A percentile compares a stretch with the other conserved stretches of the same genome.
phyloP scores from a whole-genome alignment of 1,139 yeast genomes.

The Maudiozyma humilis region DNA sequence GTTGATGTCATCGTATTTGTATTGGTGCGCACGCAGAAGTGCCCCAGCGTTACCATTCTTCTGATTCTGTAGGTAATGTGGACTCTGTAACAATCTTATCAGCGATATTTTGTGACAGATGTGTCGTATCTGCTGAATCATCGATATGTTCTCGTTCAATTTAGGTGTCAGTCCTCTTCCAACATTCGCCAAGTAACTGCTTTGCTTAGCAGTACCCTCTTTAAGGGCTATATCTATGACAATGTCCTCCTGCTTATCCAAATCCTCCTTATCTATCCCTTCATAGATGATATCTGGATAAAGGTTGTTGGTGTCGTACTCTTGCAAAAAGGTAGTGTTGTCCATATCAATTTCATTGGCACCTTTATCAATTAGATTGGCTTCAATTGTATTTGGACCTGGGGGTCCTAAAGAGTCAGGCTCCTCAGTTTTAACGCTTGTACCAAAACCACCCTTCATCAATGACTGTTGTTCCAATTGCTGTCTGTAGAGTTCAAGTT shows the following conservation, averaged over 20 bases:
- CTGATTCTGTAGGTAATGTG: slow-evolving; percentile 19
- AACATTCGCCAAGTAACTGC: slow-evolving; percentile 32
- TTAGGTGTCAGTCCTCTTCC: slow-evolving; percentile 54
- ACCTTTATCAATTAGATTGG: slow-evolving; percentile 20
- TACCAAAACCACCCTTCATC: slow-evolving; percentile 31
- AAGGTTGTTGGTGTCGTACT: slow-evolving; percentile 78
- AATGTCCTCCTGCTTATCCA: slow-evolving; percentile 45
- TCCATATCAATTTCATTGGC: slow-evolving; percentile 28
- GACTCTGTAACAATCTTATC: slow-evolving; percentile 80
- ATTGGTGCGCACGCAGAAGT: slow-evolving; percentile 19
- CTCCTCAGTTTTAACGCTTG: slow-evolving; percentile 24
- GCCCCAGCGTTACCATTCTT: slow-evolving; percentile 16
- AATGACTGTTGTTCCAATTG: slow-evolving; percentile 26
- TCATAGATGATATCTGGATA: slow-evolving; percentile 56
- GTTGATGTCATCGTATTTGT: slow-evolving; percentile 33
- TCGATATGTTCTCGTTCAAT: slow-evolving; percentile 56
- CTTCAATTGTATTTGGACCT: slow-evolving; percentile 9
- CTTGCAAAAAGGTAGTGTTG: slow-evolving; percentile 50
- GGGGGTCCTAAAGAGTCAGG: slow-evolving; percentile 5
- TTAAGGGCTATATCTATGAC: slow-evolving; percentile 31
- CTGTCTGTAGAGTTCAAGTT: slow-evolving; percentile 22
- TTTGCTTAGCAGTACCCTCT: slow-evolving; percentile 27
- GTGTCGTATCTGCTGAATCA: slow-evolving; percentile 82
- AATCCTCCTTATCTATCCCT: slow-evolving; percentile 45
- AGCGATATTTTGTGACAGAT: slow-evolving; percentile 83